phyloP scores from a whole-genome alignment of 164 flowering plant genomes.

The Chimonanthus praecox region DNA sequence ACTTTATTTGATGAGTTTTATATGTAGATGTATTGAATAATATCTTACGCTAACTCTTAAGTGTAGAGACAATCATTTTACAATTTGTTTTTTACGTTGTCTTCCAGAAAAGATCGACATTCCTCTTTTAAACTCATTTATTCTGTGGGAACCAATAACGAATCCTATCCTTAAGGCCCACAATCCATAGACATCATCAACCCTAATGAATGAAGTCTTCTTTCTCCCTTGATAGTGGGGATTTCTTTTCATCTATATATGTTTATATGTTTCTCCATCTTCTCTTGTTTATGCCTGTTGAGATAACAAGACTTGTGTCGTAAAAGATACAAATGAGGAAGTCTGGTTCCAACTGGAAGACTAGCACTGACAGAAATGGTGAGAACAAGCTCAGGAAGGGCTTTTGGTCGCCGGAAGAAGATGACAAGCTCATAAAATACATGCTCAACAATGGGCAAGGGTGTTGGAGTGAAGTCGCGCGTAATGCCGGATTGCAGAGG shows the following conservation, averaged over 20 bases:
- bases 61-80: no score
- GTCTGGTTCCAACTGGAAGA: conserved; percentile 25
- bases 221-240: not conserved
- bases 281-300: conserved; percentile 7
- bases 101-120: conserved; percentile 55
- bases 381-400: conserved; percentile 49
- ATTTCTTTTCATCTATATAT: conserved; percentile 7
- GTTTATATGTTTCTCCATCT: not conserved
- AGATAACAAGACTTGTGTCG: not conserved
- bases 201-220: not conserved
- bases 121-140: conserved; percentile 12
- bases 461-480: conserved; percentile 72
- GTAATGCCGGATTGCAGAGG: conserved; percentile 62
- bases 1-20: no score
- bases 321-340: conserved; percentile 29
- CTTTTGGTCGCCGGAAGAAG: conserved; percentile 37
- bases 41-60: no score
- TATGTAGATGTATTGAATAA: no score
- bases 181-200: conserved; percentile 17
- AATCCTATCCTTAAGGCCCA: no score
- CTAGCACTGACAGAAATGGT: conserved; percentile 3
- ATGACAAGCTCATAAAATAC: conserved; percentile 42
- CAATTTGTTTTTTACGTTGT: conserved; percentile 32
- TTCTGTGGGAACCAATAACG: conserved; percentile 47
- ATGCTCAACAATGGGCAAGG: conserved; percentile 68